Conservation (phyloP, 1,284 basidiomycete species). For the Puccinia novopanici region DNA sequence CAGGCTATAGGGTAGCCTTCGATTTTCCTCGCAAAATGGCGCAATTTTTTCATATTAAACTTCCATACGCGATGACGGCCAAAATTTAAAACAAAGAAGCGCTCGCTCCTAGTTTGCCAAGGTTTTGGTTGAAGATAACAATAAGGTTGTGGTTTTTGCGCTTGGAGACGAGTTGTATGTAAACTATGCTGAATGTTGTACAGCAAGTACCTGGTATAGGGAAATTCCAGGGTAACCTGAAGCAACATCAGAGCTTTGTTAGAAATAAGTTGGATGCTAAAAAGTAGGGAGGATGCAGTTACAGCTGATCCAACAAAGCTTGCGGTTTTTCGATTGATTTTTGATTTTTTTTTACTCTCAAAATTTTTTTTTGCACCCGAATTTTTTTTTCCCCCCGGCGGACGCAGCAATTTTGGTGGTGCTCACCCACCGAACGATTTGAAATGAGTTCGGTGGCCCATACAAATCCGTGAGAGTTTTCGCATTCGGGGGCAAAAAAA, state of each 20-base stretch:
- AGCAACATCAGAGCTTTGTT: neutral
- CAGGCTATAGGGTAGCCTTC: too few relatives aligned
- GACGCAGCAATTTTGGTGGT: too few relatives aligned
- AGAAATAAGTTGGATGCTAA: neutral
- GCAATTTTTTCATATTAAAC: neutral
- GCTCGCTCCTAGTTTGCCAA: neutral
- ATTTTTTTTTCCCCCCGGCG: too few relatives aligned
- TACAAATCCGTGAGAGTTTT: too few relatives aligned
- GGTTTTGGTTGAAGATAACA: neutral
- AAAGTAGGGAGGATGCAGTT: neutral
- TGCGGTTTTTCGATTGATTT: too few relatives aligned
- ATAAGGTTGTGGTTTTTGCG: neutral
- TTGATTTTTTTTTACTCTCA: too few relatives aligned
- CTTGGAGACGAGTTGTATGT: neutral
- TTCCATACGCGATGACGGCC: neutral
- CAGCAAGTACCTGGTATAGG: neutral
- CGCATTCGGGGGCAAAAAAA: too few relatives aligned
- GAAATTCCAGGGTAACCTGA: neutral
- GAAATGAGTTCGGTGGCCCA: too few relatives aligned
- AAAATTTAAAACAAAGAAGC: neutral
- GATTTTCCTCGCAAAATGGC: neutral
- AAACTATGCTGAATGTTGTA: neutral
- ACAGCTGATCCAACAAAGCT: too few relatives aligned
- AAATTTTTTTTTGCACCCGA: too few relatives aligned
- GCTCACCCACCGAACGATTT: too few relatives aligned